Evolutionary conservation across 2,329 filamentous ascomycete species (phyloP), one percentile per base, ranked within the genome.

Genomic region (Exophiala bonariae): DNA sequence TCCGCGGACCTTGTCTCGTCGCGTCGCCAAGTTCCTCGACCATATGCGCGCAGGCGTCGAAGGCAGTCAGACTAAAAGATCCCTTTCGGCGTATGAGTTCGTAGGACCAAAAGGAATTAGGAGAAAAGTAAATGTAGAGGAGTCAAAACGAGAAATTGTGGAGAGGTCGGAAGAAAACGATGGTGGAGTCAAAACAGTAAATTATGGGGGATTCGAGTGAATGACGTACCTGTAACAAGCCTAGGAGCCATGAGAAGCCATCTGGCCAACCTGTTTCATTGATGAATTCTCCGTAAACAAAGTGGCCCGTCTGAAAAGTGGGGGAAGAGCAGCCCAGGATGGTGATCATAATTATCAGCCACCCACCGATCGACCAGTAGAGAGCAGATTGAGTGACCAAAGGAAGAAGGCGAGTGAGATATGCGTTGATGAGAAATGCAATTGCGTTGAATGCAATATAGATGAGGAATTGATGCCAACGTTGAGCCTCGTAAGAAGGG

Each of bases 401-500:
- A 0, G 85, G 85, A 3, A 89, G 71, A 3, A 82, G 59, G 3
- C 72, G 68, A 57, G 81, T 85, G 61, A 77, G 70, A 55, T 87
- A 85, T 1, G 81, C 78, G 54, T 89, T 89, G 64, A 87, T 69
- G 38, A 79, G 46, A 49, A 87, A 80, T 3, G 81, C 81, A 13
- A 78, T 65, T 17, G 82, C 48, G 4, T 80, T 83, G 61, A 82
- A 84, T 5, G 66, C 83, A 35, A 86, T 75, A 64, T 88, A 89
- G 38, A 89, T 83, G 20, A 88, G 69, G 64, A 89, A 89, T 55
- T 87, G 82, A 58, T 89, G 85, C 82, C 85, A 89, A 3, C 79
- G 60, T 59, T 84, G 65, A 2, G 78, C 50, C 17, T 73, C 69
- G 60, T 83, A 88, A 40, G 69, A 69, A 0, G 79, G 71, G 54